phyloP scores from a whole-genome alignment of 176 grass and related monocot species.

The bread wheat (Triticum aestivum) region DNA sequence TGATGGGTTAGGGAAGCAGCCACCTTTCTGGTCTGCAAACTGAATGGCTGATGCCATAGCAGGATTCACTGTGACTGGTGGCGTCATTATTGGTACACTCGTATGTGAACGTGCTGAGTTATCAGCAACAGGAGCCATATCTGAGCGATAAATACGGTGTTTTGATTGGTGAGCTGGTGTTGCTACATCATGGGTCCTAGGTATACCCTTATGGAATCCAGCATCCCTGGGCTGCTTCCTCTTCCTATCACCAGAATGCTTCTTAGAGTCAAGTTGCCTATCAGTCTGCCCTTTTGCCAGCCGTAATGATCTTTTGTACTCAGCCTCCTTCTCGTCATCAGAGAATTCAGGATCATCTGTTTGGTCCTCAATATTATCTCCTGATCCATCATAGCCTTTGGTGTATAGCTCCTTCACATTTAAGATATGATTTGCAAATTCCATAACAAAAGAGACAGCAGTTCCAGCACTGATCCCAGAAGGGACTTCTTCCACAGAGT shows the following conservation, averaged over 20 bases:
- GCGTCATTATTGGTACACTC: slow-evolving; percentile 8
- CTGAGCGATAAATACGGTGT: not conserved
- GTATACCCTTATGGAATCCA: slow-evolving; percentile 26
- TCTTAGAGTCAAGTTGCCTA: slow-evolving; percentile 32
- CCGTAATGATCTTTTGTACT: slow-evolving; percentile 63
- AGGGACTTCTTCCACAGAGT: slow-evolving; percentile 67
- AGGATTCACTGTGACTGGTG: slow-evolving; percentile 24
- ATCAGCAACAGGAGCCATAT: slow-evolving; percentile 15
- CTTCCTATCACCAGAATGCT: slow-evolving; percentile 46
- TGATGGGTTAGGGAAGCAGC: slow-evolving; percentile 37
- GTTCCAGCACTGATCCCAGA: slow-evolving; percentile 64
- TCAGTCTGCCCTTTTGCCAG: slow-evolving; percentile 53
- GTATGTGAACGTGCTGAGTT: not conserved
- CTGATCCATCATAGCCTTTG: slow-evolving; percentile 84
- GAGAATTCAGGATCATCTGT: slow-evolving; percentile 72
- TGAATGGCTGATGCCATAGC: slow-evolving; percentile 28
- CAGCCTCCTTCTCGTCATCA: slow-evolving; percentile 86
- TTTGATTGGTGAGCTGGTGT: slow-evolving; percentile 7
- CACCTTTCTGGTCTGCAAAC: slow-evolving; percentile 39
- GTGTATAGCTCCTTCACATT: slow-evolving; percentile 63
- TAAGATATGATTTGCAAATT: slow-evolving; percentile 80
- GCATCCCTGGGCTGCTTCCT: slow-evolving; percentile 35
- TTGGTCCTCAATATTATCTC: slow-evolving; percentile 51
- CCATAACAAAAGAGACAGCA: slow-evolving; percentile 63
- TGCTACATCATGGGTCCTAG: slow-evolving; percentile 3